Base-by-base conservation (phyloP, 2,329 filamentous ascomycete species). In the Macrophomina phaseolina region DNA sequence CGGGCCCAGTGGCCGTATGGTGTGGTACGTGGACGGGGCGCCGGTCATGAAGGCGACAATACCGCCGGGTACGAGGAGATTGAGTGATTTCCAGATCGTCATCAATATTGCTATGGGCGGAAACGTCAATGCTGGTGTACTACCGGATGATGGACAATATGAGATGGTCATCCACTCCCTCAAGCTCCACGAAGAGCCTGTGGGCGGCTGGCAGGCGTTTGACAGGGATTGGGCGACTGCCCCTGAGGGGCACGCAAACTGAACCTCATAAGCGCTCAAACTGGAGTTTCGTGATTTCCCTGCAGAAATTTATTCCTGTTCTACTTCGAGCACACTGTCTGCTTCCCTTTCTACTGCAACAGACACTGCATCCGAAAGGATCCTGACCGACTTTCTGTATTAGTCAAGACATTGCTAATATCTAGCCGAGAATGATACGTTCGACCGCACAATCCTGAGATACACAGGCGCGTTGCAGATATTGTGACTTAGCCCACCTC, bases 21-120 rank as follows among this genome's bases (percentile, higher is more conserved):
- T 88, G 0, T 89, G 86, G 86, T 88, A 86, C 71, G 84, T 89
- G 64, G 86, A 89, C 70, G 85, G 85, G 0, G 74, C 77, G 40
- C 79, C 85, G 0, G 83, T 88, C 1, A 88, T 89, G 86, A 87
- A 84, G 75, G 85, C 81, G 0, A 71, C 74, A 2, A 84, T 87
- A 30, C 86, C 86, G 0, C 70, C 72, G 1, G 85, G 85, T 0
- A 87, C 84, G 2, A 77, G 86, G 12, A 80, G 82, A 5, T 81
- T 89, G 75, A 81, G 83, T 65, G 86, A 88, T 32, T 88, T 83
- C 76, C 82, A 81, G 18, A 76, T 89, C 8, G 75, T 88, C 67
- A 80, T 89, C 18, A 89, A 89, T 67, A 80, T 89, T n/a, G 86
- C 86, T 1, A 87, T 89, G 83, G 86, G 86, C 0, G 86, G 86